Conservation (phyloP, 257 asterid genomes). For the Fraxinus cuspidata region DNA sequence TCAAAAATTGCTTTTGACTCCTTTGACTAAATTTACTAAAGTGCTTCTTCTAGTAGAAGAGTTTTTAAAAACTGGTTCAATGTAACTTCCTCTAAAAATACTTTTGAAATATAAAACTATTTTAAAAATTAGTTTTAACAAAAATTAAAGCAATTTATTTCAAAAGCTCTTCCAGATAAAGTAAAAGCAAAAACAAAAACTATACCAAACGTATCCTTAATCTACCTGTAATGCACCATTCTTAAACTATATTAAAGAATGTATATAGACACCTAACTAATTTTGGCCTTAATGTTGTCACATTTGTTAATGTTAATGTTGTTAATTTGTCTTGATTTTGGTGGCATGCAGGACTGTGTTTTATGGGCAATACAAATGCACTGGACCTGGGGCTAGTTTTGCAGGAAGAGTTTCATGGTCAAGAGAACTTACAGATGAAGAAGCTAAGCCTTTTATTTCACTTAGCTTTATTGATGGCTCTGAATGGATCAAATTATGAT, state of each 20-base stretch:
- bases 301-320: not conserved
- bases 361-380: constrained; percentile 93
- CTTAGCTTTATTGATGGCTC: constrained; percentile 85
- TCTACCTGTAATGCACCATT: constrained; percentile 15
- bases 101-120: no score
- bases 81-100: no score
- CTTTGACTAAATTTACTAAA: no score
- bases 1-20: no score
- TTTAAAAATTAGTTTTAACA: no score
- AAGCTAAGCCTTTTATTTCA: constrained; percentile 92
- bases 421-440: constrained; percentile 81
- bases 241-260: not conserved
- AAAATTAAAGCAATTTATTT: no score
- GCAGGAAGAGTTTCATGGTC: constrained; percentile 98
- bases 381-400: constrained; percentile 80
- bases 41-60: no score
- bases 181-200: no score
- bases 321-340: constrained; percentile 12
- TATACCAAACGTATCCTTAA: not conserved
- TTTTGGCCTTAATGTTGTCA: not conserved
- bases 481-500: constrained; percentile 70
- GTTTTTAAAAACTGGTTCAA: no score
- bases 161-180: no score
- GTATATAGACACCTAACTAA: not conserved
- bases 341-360: constrained; percentile 73